Conservation (phyloP, 2,329 filamentous ascomycete species). For the Rachicladosporium sp. region DNA sequence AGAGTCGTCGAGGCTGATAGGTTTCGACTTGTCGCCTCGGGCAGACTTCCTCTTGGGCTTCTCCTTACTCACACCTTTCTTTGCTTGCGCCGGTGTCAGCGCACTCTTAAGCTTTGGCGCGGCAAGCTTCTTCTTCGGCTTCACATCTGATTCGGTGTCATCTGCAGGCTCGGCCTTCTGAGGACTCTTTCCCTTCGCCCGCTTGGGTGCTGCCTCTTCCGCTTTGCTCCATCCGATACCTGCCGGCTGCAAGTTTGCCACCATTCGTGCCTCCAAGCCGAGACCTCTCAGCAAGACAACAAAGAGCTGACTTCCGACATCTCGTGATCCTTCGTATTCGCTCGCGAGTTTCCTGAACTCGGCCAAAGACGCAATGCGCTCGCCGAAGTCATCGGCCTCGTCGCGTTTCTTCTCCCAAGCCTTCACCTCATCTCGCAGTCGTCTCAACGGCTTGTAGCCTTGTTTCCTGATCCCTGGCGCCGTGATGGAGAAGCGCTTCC, state of each 20-base stretch:
- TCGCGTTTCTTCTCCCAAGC: slow-evolving; percentile 52
- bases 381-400: slow-evolving; percentile 58
- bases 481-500: slow-evolving; percentile 64
- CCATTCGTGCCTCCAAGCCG: slow-evolving; percentile 69
- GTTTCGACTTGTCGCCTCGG: slow-evolving; percentile 21
- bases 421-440: slow-evolving; percentile 60
- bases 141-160: slow-evolving; percentile 10
- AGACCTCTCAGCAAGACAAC: slow-evolving; percentile 71
- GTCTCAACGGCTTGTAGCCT: slow-evolving; percentile 72
- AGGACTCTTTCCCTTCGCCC: slow-evolving; percentile 16
- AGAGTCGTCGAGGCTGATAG: slow-evolving; percentile 38
- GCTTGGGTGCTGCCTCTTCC: slow-evolving; percentile 58
- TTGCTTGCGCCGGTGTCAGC: slow-evolving; percentile 5
- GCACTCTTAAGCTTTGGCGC: slow-evolving; percentile 3
- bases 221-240: slow-evolving; percentile 85
- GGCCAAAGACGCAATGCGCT: slow-evolving; percentile 54
- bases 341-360: slow-evolving; percentile 59
- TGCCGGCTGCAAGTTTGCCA: slow-evolving; percentile 71
- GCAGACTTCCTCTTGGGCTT: slow-evolving; percentile 16
- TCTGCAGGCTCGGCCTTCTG: slow-evolving; percentile 5
- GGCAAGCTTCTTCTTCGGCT: slow-evolving; percentile 5
- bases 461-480: slow-evolving; percentile 74
- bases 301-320: slow-evolving; percentile 81
- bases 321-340: slow-evolving; percentile 65
- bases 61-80: slow-evolving; percentile 5